Evolutionary conservation across 2,329 filamentous ascomycete genomes (phyloP).

Genomic region (Pezicula carpinea): DNA sequence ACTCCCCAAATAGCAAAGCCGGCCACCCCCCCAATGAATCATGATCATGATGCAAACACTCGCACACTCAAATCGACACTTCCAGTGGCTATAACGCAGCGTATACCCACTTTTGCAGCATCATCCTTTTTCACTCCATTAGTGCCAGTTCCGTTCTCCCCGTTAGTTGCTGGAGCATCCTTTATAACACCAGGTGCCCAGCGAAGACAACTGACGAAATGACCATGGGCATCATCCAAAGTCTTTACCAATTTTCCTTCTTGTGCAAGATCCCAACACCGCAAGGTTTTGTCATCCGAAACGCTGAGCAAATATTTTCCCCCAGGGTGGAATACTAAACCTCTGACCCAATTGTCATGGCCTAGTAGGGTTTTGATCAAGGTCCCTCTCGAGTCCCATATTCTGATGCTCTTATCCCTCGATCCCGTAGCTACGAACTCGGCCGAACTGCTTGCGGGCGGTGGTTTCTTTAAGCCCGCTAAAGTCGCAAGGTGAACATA

Average conservation of each 20-base stretch:
- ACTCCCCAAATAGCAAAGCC: slow-evolving; percentile 13
- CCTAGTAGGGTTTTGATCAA: slow-evolving; percentile 79
- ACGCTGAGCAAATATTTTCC: slow-evolving; percentile 86
- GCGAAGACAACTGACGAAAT: slow-evolving; percentile 80
- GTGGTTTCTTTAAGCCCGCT: slow-evolving; percentile 79
- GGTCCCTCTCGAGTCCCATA: slow-evolving; percentile 84
- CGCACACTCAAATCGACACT: slow-evolving; percentile 78
- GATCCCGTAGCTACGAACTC: slow-evolving; percentile 89
- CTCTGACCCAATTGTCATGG: slow-evolving; percentile 93
- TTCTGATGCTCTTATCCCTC: slow-evolving; percentile 82
- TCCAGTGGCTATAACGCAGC: slow-evolving; percentile 82
- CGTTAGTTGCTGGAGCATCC: slow-evolving; percentile 41
- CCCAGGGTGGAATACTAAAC: slow-evolving; percentile 81
- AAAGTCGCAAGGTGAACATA: slow-evolving; percentile 74
- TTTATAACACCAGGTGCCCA: slow-evolving; percentile 79
- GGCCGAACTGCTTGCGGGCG: slow-evolving; percentile 66
- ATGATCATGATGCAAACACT: slow-evolving; percentile 58
- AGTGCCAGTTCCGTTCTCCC: slow-evolving; percentile 39
- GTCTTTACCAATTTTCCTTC: slow-evolving; percentile 87
- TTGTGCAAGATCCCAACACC: slow-evolving; percentile 91
- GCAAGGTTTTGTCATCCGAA: slow-evolving; percentile 84
- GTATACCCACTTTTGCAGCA: slow-evolving; percentile 56
- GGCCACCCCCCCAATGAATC: not conserved
- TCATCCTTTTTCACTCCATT: slow-evolving; percentile 46
- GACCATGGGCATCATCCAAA: slow-evolving; percentile 70